phyloP scores from a whole-genome alignment of 441 rosid species.

The Eutrema salsugineum region DNA sequence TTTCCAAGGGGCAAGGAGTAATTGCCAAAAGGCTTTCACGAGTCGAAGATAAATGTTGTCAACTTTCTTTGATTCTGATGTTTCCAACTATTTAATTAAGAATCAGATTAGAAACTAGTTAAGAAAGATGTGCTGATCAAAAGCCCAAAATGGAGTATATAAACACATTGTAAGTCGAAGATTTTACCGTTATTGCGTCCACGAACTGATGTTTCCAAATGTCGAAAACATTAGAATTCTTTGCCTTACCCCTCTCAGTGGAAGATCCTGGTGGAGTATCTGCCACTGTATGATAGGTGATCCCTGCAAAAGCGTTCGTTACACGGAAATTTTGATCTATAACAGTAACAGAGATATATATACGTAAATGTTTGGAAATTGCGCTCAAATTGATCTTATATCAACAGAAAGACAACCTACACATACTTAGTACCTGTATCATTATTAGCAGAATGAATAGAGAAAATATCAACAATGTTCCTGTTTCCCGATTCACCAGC shows the following conservation, averaged over 20 bases:
- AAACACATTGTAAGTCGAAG: constrained; percentile 3
- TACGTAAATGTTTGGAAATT: neutral
- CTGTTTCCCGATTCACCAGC: constrained; percentile 42
- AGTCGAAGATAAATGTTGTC: constrained; percentile 35
- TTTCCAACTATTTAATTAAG: constrained; percentile 58
- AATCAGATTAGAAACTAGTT: constrained; percentile 6
- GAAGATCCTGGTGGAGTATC: constrained; percentile 43
- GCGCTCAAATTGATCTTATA: neutral
- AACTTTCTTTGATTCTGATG: constrained; percentile 53
- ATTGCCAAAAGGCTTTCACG: constrained; percentile 57
- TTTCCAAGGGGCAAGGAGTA: constrained; percentile 70
- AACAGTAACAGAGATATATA: neutral
- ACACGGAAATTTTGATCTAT: neutral
- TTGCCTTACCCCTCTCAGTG: constrained; percentile 12
- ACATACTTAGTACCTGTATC: constrained; percentile 48
- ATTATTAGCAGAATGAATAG: constrained; percentile 52
- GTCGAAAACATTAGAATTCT: constrained; percentile 37
- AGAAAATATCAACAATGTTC: constrained; percentile 76
- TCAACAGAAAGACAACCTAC: constrained; percentile 3
- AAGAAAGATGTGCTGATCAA: neutral
- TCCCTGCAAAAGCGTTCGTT: constrained; percentile 33
- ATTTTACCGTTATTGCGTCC: constrained; percentile 58
- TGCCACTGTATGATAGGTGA: constrained; percentile 48
- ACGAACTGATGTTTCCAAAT: constrained; percentile 81
- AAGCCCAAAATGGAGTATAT: neutral